A percentile compares a stretch with the other conserved stretches of the same genome.
These are phyloP conservation scores for Butyriboletus appendiculatus DNA, from an alignment of 1,284 basidiomycete genomes.

Conservation along the genomic window DNA sequence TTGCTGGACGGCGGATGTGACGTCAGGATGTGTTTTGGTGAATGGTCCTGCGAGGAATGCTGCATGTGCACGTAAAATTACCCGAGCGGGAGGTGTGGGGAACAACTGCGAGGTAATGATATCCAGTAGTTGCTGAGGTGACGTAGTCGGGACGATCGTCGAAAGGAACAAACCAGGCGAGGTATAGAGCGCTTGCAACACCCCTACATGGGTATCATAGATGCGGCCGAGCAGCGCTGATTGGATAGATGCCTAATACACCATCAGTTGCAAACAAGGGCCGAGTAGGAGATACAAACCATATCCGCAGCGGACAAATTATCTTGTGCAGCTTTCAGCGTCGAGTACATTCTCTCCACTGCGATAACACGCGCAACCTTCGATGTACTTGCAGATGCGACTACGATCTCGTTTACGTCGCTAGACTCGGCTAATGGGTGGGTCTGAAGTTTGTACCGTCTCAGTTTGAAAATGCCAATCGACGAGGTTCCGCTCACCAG, in stretches of 20 bases:
- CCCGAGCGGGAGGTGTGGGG: slow-evolving; percentile 48
- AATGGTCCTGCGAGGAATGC: slow-evolving; percentile 61
- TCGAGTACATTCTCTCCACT: slow-evolving; percentile 50
- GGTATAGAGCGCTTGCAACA: slow-evolving; percentile 69
- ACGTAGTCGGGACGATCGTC: slow-evolving; percentile 33
- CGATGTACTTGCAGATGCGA: slow-evolving; percentile 56
- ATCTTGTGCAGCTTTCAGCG: slow-evolving; percentile 26
- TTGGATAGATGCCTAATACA: slow-evolving; percentile 46
- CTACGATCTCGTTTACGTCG: slow-evolving; percentile 45
- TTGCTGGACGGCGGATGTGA: slow-evolving; percentile 53
- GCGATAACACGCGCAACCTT: slow-evolving; percentile 51
- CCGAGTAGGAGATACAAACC: slow-evolving; percentile 5
- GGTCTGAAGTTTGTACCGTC: slow-evolving; percentile 13
- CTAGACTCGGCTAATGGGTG: slow-evolving; percentile 33
- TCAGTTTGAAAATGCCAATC: background rate
- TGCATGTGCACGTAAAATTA: slow-evolving; percentile 59
- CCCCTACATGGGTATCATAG: slow-evolving; percentile 59
- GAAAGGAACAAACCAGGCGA: slow-evolving; percentile 48
- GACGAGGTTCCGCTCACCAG: slow-evolving; percentile 39
- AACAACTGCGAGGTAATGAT: slow-evolving; percentile 48
- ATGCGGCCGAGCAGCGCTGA: slow-evolving; percentile 62
- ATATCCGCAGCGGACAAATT: slow-evolving; percentile 39
- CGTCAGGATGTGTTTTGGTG: slow-evolving; percentile 35
- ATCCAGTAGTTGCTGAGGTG: slow-evolving; percentile 46
- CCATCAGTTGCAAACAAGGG: background rate